phyloP scores from a whole-genome alignment of 208 protist species.

The Giardia duodenalis region DNA sequence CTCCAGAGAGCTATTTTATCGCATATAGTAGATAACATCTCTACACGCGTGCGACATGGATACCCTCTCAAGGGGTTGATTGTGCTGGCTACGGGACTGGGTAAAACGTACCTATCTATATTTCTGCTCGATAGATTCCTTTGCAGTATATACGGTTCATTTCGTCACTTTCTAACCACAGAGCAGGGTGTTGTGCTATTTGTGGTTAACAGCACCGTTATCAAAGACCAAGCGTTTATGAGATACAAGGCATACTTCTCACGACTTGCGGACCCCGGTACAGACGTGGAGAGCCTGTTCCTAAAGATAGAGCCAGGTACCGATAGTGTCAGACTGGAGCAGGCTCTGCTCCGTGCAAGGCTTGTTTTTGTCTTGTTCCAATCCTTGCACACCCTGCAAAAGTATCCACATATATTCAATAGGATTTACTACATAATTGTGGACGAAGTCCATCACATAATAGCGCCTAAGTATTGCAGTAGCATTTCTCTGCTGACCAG shows the following conservation, averaged over 20 bases:
- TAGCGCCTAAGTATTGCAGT: neutral
- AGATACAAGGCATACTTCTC: neutral
- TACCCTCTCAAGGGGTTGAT: neutral
- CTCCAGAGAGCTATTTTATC: neutral
- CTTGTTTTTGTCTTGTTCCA: slow-evolving; percentile 8
- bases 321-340: neutral
- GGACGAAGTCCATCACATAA: slow-evolving; percentile 16
- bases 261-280: neutral
- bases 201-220: neutral
- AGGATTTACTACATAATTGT: neutral
- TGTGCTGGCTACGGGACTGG: slow-evolving; percentile 13
- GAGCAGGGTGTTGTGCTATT: neutral
- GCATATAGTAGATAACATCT: neutral
- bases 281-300: neutral
- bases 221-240: slow-evolving; percentile 22
- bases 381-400: neutral
- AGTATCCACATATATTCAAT: neutral
- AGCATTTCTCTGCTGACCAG: neutral
- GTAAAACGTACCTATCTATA: neutral
- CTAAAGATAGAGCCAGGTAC: neutral
- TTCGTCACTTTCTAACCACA: neutral
- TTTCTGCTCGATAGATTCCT: neutral
- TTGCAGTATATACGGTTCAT: neutral
- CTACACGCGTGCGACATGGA: neutral
- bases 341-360: too few relatives aligned